Conservation (phyloP, 2,329 filamentous ascomycete species). For the Pseudogymnoascus sp. region DNA sequence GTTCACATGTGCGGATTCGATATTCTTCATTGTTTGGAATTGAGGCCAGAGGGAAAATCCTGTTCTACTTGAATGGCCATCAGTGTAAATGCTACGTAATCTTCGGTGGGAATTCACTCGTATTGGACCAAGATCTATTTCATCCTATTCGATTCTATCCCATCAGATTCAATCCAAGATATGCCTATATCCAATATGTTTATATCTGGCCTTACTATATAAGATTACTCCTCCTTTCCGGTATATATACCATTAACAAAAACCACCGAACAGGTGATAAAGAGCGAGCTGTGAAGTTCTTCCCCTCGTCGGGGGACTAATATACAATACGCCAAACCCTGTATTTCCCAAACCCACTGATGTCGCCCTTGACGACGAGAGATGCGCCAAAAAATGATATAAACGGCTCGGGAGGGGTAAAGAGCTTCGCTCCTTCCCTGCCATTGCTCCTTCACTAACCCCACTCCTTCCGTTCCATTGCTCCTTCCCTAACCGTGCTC, state of each 20-base stretch:
- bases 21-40: too few species aligned
- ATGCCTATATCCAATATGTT: neutral
- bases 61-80: too few species aligned
- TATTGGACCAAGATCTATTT: neutral
- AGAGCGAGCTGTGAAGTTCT: slow-evolving; percentile 4
- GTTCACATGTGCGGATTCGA: too few species aligned
- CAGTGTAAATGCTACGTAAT: neutral
- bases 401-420: neutral
- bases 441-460: neutral
- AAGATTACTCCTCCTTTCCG: neutral
- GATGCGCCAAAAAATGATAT: neutral
- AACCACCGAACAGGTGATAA: slow-evolving; percentile 48
- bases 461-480: neutral
- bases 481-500: neutral
- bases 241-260: slow-evolving; percentile 32
- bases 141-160: neutral
- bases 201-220: neutral
- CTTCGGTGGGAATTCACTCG: neutral
- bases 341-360: neutral
- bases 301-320: neutral
- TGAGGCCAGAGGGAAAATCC: too few species aligned
- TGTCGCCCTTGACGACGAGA: neutral
- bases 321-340: neutral
- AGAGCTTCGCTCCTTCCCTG: neutral
- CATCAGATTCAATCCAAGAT: neutral